phyloP scores from a whole-genome alignment of 805 yeast genomes.

The Nakazawaea pomicola region DNA sequence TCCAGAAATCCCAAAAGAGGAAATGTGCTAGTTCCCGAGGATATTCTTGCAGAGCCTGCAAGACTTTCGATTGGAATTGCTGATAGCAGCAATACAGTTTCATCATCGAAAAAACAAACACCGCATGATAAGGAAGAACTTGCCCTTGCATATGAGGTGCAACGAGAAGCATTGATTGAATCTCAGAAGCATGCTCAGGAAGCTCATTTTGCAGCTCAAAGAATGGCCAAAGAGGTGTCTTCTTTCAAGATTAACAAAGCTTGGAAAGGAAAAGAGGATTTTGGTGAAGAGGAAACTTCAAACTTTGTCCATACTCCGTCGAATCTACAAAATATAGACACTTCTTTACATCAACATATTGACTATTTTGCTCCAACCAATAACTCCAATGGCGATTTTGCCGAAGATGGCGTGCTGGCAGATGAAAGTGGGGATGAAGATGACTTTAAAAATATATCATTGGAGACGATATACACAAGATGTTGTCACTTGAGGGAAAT shows the following conservation, averaged over 20 bases:
- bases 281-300: constrained; percentile 19
- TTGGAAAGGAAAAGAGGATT: constrained; percentile 19
- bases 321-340: constrained; percentile 54
- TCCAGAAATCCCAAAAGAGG: constrained; percentile 51
- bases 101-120: constrained; percentile 21
- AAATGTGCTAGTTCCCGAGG: constrained; percentile 59
- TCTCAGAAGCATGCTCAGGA: constrained; percentile 71
- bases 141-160: constrained; percentile 53
- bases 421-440: constrained; percentile 13
- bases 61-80: constrained; percentile 67
- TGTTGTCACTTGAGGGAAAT: constrained; percentile 47
- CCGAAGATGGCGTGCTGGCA: constrained; percentile 23
- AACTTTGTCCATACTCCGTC: constrained; percentile 14
- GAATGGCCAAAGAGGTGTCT: constrained; percentile 63
- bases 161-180: constrained; percentile 48
- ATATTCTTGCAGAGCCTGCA: constrained; percentile 57
- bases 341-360: constrained; percentile 51
- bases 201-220: constrained; percentile 66
- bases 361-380: constrained; percentile 24
- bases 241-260: constrained; percentile 31
- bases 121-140: constrained; percentile 43
- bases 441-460: constrained; percentile 24
- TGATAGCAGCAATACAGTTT: constrained; percentile 31
- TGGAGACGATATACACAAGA: constrained; percentile 45
- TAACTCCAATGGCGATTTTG: constrained; percentile 7